Evolutionary conservation across 2,329 filamentous ascomycete genomes (phyloP), one percentile per base, ranked within the genome.

Genomic region (Fusarium sp.): DNA sequence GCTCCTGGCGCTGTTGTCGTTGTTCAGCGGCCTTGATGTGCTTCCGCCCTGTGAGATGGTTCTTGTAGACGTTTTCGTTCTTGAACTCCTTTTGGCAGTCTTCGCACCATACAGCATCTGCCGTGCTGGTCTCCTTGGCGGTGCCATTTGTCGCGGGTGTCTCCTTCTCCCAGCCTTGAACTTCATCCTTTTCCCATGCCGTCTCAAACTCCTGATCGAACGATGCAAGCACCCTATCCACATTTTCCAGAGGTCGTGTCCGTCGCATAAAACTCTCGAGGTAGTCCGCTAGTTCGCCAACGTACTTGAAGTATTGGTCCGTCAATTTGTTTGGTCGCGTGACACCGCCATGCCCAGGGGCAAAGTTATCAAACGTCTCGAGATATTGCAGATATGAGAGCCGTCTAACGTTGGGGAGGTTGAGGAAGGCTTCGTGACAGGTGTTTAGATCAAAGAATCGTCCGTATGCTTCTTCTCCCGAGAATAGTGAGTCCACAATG

Each of bases 1-100:
- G 76, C 59, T 78, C 76, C 59, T 79, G 76, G 56, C 79, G 77
- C 60, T 81, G 77, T 50, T 82, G 82, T 38, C 88, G 84, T 49
- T 85, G 83, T 73, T 92, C 88, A 1, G 90, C 91, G 1, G 91
- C 91, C 70, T 92, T 92, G 75, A 94, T 86, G 75, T 99, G 95
- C 75, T 98, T 99, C 78, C 96, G 94, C 38, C 94, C 94, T 0
- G 81, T 90, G 60, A 99, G 78, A 75, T 99, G 95, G 34, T 87
- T 88, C 70, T 93, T 93, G 81, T 96, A 97, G 43, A 97, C 92
- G 61, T 97, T 97, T 66, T 95, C 88, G 71, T 97, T 98, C 72
- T 91, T 93, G 79, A 98, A 99, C 58, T 94, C 92, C 78, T 93
- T 97, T 73, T 95, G 90, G 74, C 95, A 99, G 62, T 93, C 93